Evolutionary conservation across 2,329 filamentous ascomycete species (phyloP).

Genomic region (Laburnicola sp.): DNA sequence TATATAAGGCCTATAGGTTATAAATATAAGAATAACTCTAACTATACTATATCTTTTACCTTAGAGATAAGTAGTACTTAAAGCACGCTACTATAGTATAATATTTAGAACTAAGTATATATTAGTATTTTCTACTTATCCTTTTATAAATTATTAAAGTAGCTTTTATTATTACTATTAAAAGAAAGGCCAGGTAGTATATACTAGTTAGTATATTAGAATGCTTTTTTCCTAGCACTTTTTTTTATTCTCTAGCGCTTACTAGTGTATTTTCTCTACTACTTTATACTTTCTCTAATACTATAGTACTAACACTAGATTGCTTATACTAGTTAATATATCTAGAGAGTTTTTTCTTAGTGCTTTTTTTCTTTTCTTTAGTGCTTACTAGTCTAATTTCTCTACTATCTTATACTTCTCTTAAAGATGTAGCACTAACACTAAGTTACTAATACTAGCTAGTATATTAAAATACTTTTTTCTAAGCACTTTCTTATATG

Average conservation of each 20-base stretch:
- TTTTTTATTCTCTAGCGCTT: slow-evolving; percentile 4
- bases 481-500: slow-evolving; percentile 3
- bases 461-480: slow-evolving; percentile 6
- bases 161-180: not conserved
- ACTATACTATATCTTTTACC: not conserved
- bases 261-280: slow-evolving; percentile 7
- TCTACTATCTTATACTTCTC: too few species aligned
- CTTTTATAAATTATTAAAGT: slow-evolving; percentile 4
- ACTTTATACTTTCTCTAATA: slow-evolving; percentile 12
- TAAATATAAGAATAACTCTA: not conserved
- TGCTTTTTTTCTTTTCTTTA: too few species aligned
- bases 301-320: not conserved
- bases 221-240: slow-evolving; percentile 2
- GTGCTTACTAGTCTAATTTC: too few species aligned
- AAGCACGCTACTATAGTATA: too few species aligned
- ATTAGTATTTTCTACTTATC: slow-evolving; percentile 1
- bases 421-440: too few species aligned
- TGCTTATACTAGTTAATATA: not conserved
- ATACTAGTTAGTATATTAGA: not conserved
- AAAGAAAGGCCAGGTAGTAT: not conserved
- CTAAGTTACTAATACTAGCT: not conserved
- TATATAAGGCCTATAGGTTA: not conserved
- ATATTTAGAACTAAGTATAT: too few species aligned
- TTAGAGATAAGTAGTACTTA: too few species aligned
- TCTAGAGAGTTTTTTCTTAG: too few species aligned